phyloP scores from a whole-genome alignment of 139 green algal genomes.

The Closterium sp. region DNA sequence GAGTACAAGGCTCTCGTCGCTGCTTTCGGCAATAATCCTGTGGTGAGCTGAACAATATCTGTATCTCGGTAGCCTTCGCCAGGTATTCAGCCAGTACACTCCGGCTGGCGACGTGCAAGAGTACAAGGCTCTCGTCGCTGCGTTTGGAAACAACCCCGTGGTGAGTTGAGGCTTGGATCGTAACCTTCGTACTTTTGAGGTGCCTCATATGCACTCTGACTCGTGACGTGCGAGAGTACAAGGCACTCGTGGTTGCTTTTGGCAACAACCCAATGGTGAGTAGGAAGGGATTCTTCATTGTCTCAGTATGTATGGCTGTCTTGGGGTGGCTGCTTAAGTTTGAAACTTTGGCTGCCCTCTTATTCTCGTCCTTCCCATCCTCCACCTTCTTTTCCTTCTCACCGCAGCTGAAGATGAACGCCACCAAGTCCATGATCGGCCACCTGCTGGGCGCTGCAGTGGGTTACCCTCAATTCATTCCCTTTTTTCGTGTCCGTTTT shows the following conservation, averaged over 20 bases:
- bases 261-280: background rate
- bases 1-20: slow-evolving; percentile 65
- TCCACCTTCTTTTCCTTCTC: no score
- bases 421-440: slow-evolving; percentile 87
- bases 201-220: slow-evolving; percentile 82
- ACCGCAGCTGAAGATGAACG: slow-evolving; percentile 88
- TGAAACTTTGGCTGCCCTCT: no score
- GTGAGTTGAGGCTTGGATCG: background rate
- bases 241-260: slow-evolving; percentile 35
- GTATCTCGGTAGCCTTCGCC: no score
- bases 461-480: background rate
- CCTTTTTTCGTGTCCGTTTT: background rate
- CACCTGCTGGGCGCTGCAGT: background rate
- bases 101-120: slow-evolving; percentile 96
- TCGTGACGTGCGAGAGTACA: slow-evolving; percentile 90
- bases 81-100: slow-evolving; percentile 75
- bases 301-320: slow-evolving; percentile 39
- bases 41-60: background rate
- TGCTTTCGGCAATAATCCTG: slow-evolving; percentile 15
- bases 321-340: slow-evolving; percentile 43
- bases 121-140: slow-evolving; percentile 50
- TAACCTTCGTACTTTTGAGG: background rate
- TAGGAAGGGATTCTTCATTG: no score
- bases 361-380: no score
- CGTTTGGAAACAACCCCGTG: slow-evolving; percentile 16